Evolutionary conservation across 371 early-diverging fungal species (phyloP).

Genomic region (Amoeboaphelidium occidentale): DNA sequence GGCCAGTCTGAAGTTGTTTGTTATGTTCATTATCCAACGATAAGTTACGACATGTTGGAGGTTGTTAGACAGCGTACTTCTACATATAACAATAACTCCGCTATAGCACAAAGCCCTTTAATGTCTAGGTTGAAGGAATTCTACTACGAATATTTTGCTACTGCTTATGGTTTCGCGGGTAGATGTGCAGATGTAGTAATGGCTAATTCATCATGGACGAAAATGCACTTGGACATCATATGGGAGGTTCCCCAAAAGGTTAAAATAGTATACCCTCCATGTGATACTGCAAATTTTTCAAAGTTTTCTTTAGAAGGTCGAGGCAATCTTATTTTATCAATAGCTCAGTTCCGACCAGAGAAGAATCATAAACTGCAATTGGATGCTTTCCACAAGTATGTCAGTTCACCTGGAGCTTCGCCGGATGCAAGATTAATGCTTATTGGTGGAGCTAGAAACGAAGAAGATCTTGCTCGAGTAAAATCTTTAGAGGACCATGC

Average conservation of each 20-base stretch:
- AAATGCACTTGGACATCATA: conserved; percentile 45
- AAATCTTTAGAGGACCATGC: conserved; percentile 24
- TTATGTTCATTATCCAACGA: conserved; percentile 86
- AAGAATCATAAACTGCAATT: conserved; percentile 72
- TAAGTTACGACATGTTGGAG: conserved; percentile 79
- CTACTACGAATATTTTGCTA: conserved; percentile 52
- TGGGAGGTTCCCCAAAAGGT: conserved; percentile 32
- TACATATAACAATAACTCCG: conserved; percentile 33
- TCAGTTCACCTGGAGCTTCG: conserved; percentile 12
- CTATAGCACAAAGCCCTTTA: conserved; percentile 23
- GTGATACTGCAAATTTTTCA: conserved; percentile 43
- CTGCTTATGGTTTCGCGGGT: conserved; percentile 48
- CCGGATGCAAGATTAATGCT: conserved; percentile 21
- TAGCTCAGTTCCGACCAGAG: conserved; percentile 90
- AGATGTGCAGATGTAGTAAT: conserved; percentile 47
- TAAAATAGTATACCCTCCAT: conserved; percentile 70
- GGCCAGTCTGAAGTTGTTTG: conserved; percentile 36
- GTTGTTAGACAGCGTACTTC: conserved; percentile 38
- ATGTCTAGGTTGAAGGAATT: conserved; percentile 36
- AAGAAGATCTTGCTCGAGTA: conserved; percentile 44
- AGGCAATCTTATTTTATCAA: conserved; percentile 35
- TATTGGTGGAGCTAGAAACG: conserved; percentile 58
- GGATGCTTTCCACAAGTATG: conserved; percentile 26
- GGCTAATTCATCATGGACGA: conserved; percentile 89
- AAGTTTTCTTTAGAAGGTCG: conserved; percentile 22